Evolutionary conservation across 2,329 filamentous ascomycete species (phyloP).

Genomic region (Sclerotinia nivalis): DNA sequence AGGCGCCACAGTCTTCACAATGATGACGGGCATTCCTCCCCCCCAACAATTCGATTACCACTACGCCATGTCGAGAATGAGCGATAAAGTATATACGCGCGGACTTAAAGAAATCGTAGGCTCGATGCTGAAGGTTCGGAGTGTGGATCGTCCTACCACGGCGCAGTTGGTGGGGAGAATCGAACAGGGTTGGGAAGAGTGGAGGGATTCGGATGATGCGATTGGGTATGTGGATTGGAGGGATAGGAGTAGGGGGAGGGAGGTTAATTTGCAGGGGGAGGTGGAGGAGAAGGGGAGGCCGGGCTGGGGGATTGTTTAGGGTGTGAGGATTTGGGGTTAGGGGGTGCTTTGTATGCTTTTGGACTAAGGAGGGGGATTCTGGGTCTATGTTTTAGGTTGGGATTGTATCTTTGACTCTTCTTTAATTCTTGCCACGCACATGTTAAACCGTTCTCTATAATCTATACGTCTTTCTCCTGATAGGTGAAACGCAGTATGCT

Average conservation of each 20-base stretch:
- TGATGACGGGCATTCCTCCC: constrained; percentile 40
- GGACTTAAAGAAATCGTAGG: constrained; percentile 32
- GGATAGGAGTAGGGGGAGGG: constrained; percentile 3
- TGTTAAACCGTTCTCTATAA: background rate
- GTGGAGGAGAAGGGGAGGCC: background rate
- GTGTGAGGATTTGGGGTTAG: background rate
- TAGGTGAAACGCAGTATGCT: no score
- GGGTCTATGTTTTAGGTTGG: no score
- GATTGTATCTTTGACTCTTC: background rate
- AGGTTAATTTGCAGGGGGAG: constrained; percentile 5
- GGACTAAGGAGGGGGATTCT: background rate
- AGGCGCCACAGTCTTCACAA: constrained; percentile 37
- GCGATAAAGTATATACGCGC: constrained; percentile 32
- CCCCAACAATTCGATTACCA: constrained; percentile 32
- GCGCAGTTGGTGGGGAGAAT: constrained; percentile 29
- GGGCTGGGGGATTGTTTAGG: constrained; percentile 7
- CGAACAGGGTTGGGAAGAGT: constrained; percentile 32
- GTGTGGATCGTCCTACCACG: constrained; percentile 28
- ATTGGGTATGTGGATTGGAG: constrained; percentile 32
- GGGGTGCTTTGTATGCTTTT: background rate
- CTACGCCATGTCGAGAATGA: constrained; percentile 36
- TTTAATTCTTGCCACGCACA: background rate
- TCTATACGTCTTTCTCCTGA: background rate
- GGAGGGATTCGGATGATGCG: constrained; percentile 34
- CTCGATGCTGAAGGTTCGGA: constrained; percentile 32